Evolutionary conservation across 768 basidiomycete genomes (phyloP), one percentile per base, ranked within the genome.

Genomic region (Hortiboletus flavorubellus): DNA sequence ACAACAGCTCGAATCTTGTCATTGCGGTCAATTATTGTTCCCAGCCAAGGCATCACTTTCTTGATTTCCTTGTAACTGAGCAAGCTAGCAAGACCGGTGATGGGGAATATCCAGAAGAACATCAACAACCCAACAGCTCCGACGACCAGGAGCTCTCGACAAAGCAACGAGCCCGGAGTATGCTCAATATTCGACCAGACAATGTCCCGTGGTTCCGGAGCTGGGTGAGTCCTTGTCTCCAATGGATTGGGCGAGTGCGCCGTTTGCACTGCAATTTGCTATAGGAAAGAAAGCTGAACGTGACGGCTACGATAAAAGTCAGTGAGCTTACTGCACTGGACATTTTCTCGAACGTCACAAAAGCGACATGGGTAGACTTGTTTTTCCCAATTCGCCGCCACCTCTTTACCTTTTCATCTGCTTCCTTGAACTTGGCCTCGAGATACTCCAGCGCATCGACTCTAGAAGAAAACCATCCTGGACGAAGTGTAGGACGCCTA

Each of bases 301-400:
- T 8, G 16, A 31, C 42, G 48, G 46, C 38, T 26, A 47, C 41
- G 9, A 35, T 4, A 16, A 23, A 33, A 37, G 23, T 26, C 6
- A 9, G 34, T 2, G 16, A 18, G 75, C 89, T 67, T 68, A 94
- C 92, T 26, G 93, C 92, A 62, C 87, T 88, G 1, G 91, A 89
- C 85, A 95, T 91, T 66, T 92, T 92, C 73, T 97, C 93, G 63
- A 99, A 98, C 0, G 97, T 98, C 18, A 98, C 90, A 65, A 98
- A 99, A 0, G 93, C 97, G 31, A 84, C 82, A 43, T 87, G 85
- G 1, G 91, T 92, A 2, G 93, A 80, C 61, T 81, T 86, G 68
- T 92, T 95, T 63, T 82, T 87, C 16, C 89, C 91, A 5, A 72
- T 73, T 60, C 79, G 77, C 43, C 96, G 77, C 65, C 86, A 78